These are phyloP conservation scores for Zasmidium citrigriseum DNA, from an alignment of 2,329 filamentous ascomycete species.

Conservation along the genomic window DNA sequence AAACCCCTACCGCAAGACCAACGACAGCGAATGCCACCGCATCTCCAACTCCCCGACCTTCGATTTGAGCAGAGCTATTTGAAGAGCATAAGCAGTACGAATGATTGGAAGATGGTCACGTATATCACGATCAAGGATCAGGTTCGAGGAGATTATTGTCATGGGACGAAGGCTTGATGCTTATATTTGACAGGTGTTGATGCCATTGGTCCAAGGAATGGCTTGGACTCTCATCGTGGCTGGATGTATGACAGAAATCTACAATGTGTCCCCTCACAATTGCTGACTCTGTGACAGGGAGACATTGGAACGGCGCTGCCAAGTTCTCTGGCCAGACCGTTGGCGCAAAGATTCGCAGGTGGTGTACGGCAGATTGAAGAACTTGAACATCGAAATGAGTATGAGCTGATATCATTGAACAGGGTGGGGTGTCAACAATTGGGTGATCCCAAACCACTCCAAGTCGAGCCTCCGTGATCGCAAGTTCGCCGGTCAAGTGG, in stretches of 20 bases:
- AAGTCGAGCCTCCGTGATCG: constrained; percentile 3
- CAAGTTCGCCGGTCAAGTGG: neutral
- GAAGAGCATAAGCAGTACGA: constrained; percentile 77
- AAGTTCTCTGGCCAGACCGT: constrained; percentile 74
- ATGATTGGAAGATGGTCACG: constrained; percentile 75
- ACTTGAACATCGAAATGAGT: neutral
- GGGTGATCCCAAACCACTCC: constrained; percentile 62
- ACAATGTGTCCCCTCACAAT: neutral
- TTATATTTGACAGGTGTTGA: constrained; percentile 62
- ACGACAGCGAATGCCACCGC: constrained; percentile 57
- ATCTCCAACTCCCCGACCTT: constrained; percentile 68
- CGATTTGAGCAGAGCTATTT: constrained; percentile 98
- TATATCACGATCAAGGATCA: constrained; percentile 90
- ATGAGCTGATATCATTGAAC: neutral
- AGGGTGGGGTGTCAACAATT: constrained; percentile 85
- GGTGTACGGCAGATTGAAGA: constrained; percentile 60
- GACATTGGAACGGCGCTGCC: constrained; percentile 80
- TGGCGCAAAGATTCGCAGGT: constrained; percentile 76
- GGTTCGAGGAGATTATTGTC: constrained; percentile 50
- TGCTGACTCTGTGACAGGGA: constrained; percentile 50
- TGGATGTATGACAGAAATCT: constrained; percentile 39
- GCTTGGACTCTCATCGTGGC: constrained; percentile 82
- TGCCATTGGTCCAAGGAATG: constrained; percentile 84
- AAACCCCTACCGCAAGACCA: constrained; percentile 53
- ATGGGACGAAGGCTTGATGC: neutral